Evolutionary conservation across 192 early-diverging fungal genomes (phyloP).

Genomic region (Linnemannia exigua): DNA sequence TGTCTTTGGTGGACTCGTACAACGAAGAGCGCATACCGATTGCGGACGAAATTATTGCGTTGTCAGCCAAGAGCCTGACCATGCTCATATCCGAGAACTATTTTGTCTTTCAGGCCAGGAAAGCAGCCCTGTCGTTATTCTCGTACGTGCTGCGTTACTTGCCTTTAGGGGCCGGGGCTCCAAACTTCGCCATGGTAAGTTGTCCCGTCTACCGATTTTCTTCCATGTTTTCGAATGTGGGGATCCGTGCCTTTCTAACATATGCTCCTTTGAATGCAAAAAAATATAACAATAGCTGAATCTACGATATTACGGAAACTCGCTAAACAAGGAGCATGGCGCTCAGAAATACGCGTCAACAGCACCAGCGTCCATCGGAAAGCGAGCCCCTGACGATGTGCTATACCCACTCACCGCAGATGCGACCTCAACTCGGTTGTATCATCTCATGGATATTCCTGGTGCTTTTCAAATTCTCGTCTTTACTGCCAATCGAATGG

Average conservation of each 20-base stretch:
- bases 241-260: background rate
- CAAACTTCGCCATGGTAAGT: background rate
- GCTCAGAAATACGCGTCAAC: background rate
- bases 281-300: slow-evolving; percentile 21
- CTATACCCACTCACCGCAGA: background rate
- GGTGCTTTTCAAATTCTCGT: slow-evolving; percentile 27
- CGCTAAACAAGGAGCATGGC: background rate
- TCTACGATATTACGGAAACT: slow-evolving; percentile 19
- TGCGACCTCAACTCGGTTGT: background rate
- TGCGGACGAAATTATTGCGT: slow-evolving; percentile 11
- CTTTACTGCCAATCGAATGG: background rate
- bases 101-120: background rate
- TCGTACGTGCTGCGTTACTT: background rate
- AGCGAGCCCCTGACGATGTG: slow-evolving; percentile 10
- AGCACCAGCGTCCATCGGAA: background rate
- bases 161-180: background rate
- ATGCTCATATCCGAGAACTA: background rate
- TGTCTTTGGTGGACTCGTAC: slow-evolving; percentile 54
- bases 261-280: too few relatives aligned
- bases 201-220: background rate
- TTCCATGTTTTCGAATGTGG: background rate
- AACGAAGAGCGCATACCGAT: slow-evolving; percentile 28
- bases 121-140: background rate
- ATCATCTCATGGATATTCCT: background rate
- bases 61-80: background rate